Base-by-base conservation (phyloP, 306 rosid genomes). In the Vigna trinervia region DNA sequence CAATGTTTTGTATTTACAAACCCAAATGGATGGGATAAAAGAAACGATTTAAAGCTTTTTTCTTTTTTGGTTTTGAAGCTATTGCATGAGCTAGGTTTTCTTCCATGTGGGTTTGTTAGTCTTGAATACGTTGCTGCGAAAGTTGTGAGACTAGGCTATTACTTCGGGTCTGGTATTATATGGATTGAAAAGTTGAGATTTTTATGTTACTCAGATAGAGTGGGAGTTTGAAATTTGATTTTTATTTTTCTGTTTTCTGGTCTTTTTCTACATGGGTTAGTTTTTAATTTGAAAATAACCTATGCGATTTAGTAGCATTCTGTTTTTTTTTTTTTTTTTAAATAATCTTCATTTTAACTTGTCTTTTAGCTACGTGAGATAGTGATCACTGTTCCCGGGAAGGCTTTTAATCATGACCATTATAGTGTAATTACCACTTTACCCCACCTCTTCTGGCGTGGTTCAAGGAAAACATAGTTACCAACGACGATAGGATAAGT, bases 151-250 rank as follows among this genome's bases (percentile, higher is more conserved):
- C 54, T 48, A 20, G 11, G 71, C 36, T 61, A 36, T 81, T 10
- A 47, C 60, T 73, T 53, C 12, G 28, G 6, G 76, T 66, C 30
- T 30, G 57, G 19, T 56, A 22, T 41, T 41, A 54, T 72, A 48
- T 20, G 39, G 76, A 68, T 63, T 48, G 38, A 82, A 82, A 85
- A 60, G 83, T 65, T 76, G 48, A 70, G 60, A 83, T 69, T 68
- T 80, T 78, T 71, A 78, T 72, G 61, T 39, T 56, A 19, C 72
- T 67, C 80, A 73, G 81, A 77, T 30, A 62, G 81, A 41, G 72
- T 56, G 56, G 80, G 82, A 50, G 75, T 41, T 43, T 20, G 54
- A 45, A 66, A 36, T 84, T 68, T 67, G 61, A 64, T 58, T 11
- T 73, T 32, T 70, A 43, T 62, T 54, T 73, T 82, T n/a, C 34